phyloP scores from a whole-genome alignment of 1,284 basidiomycete genomes.

The Boletus smithii region DNA sequence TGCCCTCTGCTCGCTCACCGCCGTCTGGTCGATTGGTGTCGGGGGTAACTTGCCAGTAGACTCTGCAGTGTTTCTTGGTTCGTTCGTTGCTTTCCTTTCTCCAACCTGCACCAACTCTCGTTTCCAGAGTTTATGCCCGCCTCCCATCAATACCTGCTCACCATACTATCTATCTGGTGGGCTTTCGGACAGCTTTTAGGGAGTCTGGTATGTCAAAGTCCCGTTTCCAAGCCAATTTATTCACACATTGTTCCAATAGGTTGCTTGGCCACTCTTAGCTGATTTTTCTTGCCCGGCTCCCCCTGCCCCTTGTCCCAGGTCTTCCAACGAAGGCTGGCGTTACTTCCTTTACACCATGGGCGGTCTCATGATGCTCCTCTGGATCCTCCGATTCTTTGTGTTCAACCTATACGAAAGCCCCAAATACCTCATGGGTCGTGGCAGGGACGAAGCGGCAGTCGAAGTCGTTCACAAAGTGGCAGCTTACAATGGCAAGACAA shows the following conservation, averaged over 20 bases:
- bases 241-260: slow-evolving; percentile 27
- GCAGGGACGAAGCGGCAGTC: slow-evolving; percentile 69
- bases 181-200: slow-evolving; percentile 58
- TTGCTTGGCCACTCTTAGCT: slow-evolving; percentile 65
- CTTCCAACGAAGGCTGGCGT: slow-evolving; percentile 68
- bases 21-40: slow-evolving; percentile 61
- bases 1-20: slow-evolving; percentile 51
- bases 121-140: slow-evolving; percentile 55
- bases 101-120: not conserved
- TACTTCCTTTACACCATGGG: slow-evolving; percentile 65
- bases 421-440: slow-evolving; percentile 72
- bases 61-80: slow-evolving; percentile 74
- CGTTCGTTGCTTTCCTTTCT: slow-evolving; percentile 13
- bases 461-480: slow-evolving; percentile 68
- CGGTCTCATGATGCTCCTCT: slow-evolving; percentile 60
- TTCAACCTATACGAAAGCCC: slow-evolving; percentile 77
- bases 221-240: not conserved
- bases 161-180: slow-evolving; percentile 65
- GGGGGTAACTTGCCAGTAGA: slow-evolving; percentile 78
- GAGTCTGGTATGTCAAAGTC: slow-evolving; percentile 44
- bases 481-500: slow-evolving; percentile 56
- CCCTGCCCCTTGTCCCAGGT: slow-evolving; percentile 40
- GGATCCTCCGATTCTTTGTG: slow-evolving; percentile 65
- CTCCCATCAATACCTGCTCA: slow-evolving; percentile 61
- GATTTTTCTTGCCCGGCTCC: slow-evolving; percentile 55